A percentile compares a stretch with the other conserved stretches of the same genome.
These are phyloP conservation scores for Amylocarpus encephaloides DNA, from an alignment of 2,329 filamentous ascomycete species.

Conservation along the genomic window DNA sequence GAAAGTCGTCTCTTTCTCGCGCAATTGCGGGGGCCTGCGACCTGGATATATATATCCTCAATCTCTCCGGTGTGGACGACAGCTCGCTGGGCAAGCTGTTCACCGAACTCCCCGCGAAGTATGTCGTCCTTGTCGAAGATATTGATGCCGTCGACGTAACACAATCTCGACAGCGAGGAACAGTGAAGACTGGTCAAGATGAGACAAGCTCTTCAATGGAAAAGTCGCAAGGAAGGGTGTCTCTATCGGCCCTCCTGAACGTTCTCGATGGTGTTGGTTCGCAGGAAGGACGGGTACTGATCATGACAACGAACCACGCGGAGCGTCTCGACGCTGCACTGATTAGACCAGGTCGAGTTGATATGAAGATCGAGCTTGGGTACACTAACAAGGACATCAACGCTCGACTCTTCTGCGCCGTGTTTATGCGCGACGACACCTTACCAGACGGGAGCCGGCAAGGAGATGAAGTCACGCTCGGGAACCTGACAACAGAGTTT, in stretches of 20 bases:
- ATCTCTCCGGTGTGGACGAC: conserved; percentile 55
- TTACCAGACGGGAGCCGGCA: conserved; percentile 8
- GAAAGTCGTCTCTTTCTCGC: conserved; percentile 67
- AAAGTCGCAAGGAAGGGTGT: conserved; percentile 24
- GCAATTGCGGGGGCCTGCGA: conserved; percentile 65
- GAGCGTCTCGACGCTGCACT: conserved; percentile 56
- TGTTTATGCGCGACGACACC: conserved; percentile 1
- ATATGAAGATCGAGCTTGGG: conserved; percentile 52
- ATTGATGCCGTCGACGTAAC: conserved; percentile 66
- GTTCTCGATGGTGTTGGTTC: conserved; percentile 61
- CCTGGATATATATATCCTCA: conserved; percentile 66
- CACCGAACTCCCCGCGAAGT: conserved; percentile 58
- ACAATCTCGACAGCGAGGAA: conserved; percentile 35
- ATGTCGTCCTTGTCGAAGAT: conserved; percentile 69
- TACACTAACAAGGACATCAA: conserved; percentile 20
- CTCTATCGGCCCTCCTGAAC: conserved; percentile 60
- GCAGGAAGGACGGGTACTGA: conserved; percentile 59
- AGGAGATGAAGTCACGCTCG: conserved; percentile 5
- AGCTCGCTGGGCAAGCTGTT: conserved; percentile 62
- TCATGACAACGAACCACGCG: conserved; percentile 65
- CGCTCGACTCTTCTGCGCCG: conserved; percentile 2
- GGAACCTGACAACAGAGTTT: conserved; percentile 45
- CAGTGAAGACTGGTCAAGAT: background rate
- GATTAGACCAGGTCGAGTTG: conserved; percentile 55
- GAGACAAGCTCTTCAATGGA: background rate